phyloP scores from a whole-genome alignment of 139 green algal species.

The Chlorokybus atmophyticus region DNA sequence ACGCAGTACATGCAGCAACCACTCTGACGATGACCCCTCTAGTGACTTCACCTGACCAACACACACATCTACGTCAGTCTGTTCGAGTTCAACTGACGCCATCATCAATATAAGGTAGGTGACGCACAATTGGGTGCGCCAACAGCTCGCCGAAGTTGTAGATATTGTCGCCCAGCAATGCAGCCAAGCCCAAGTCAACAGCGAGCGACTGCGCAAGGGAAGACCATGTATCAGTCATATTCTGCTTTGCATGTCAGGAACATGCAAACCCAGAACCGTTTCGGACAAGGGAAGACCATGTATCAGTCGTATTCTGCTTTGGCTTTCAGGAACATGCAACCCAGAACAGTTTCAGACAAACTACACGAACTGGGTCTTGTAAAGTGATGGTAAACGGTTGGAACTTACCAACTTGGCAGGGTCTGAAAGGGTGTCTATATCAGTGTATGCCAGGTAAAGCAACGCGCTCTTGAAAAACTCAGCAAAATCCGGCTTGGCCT shows the following conservation, averaged over 20 bases:
- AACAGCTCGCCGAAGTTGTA: constrained; percentile 98
- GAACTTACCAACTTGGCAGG: constrained; percentile 49
- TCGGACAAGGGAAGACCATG: neutral
- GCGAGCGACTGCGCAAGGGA: constrained; percentile 40
- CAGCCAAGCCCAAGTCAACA: constrained; percentile 85
- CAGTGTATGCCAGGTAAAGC: constrained; percentile 85
- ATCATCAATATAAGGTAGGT: too few relatives aligned
- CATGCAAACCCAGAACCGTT: too few relatives aligned
- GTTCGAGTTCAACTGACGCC: neutral
- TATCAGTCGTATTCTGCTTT: neutral
- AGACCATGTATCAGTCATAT: constrained; percentile 1
- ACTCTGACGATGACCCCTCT: constrained; percentile 48
- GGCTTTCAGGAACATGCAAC: too few relatives aligned
- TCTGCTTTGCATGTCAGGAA: too few relatives aligned
- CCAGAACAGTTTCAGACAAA: too few relatives aligned
- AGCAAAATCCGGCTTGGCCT: constrained; percentile 66
- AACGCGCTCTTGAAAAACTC: constrained; percentile 74
- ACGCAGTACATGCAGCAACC: constrained; percentile 76
- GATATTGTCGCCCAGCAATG: constrained; percentile 83
- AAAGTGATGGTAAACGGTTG: too few relatives aligned
- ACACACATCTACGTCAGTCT: constrained; percentile 1
- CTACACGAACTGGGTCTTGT: too few relatives aligned
- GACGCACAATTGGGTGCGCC: constrained; percentile 83
- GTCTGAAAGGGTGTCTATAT: constrained; percentile 54
- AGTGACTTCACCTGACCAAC: constrained; percentile 51